Conservation (phyloP, 306 rosid genomes). For the Ormosia semicastrata region DNA sequence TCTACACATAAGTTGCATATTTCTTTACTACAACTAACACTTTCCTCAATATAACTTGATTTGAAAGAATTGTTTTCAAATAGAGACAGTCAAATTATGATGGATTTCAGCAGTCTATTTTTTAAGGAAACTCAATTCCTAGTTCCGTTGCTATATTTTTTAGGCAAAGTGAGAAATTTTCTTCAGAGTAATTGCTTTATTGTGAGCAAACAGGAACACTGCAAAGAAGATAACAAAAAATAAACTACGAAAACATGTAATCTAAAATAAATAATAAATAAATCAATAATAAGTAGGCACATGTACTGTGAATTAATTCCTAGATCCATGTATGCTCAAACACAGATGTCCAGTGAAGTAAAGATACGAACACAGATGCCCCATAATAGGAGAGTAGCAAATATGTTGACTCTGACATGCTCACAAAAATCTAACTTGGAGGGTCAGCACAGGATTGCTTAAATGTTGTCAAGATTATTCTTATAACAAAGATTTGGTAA, state of each 20-base stretch:
- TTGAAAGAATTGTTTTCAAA: neutral
- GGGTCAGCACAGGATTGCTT: conserved; percentile 2
- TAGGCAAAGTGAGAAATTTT: neutral
- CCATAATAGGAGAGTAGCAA: neutral
- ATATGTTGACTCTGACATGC: neutral
- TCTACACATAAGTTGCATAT: neutral
- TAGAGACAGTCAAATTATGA: neutral
- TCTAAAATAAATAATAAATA: neutral
- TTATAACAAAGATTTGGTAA: neutral
- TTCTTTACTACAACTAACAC: conserved; percentile 2
- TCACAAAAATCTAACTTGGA: neutral
- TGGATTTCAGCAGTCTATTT: neutral
- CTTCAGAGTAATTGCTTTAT: neutral
- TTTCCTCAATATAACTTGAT: neutral
- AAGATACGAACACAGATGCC: neutral
- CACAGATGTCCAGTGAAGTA: neutral
- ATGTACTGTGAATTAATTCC: neutral
- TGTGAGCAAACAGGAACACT: neutral
- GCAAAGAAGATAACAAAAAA: neutral
- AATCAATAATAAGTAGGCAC: neutral
- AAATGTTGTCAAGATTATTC: neutral
- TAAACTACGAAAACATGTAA: neutral
- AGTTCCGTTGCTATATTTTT: neutral
- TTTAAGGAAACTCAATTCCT: neutral
- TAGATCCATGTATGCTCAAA: neutral